Evolutionary conservation across 208 protist genomes (phyloP).

Genomic region (Acanthamoeba sp.): DNA sequence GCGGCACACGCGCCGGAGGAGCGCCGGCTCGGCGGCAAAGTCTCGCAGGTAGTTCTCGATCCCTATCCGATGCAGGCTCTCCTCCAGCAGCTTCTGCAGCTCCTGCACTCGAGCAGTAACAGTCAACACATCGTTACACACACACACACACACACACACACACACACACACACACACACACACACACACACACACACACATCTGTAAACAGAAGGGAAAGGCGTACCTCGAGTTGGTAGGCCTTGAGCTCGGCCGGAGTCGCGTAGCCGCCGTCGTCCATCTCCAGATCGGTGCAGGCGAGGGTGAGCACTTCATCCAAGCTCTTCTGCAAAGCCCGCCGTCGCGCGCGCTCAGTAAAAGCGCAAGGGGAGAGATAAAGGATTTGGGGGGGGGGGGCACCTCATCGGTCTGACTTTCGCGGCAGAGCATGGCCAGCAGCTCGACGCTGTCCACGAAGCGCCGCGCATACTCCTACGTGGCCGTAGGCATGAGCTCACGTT

Average conservation of each 20-base stretch:
- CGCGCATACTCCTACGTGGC: conserved; percentile 1
- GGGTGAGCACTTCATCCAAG: conserved; percentile 28
- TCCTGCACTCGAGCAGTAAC: background rate
- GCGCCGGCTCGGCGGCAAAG: background rate
- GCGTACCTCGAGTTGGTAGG: conserved; percentile 11
- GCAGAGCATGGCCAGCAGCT: conserved; percentile 4
- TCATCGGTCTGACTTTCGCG: conserved; percentile 7
- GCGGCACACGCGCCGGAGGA: conserved; percentile 9
- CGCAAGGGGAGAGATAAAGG: no score
- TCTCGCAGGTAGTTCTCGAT: background rate
- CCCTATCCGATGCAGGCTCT: background rate
- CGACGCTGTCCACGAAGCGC: background rate
- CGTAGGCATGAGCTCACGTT: background rate
- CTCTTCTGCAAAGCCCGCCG: no score
- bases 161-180: no score
- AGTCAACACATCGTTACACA: no score
- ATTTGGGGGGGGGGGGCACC: background rate
- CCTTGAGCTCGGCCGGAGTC: background rate
- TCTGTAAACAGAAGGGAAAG: background rate
- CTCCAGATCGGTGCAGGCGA: background rate
- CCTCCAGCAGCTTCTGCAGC: conserved; percentile 16
- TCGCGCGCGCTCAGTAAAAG: no score
- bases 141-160: no score
- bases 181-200: no score
- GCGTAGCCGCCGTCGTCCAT: conserved; percentile 42